A percentile compares a stretch with the other conserved stretches of the same genome.
phyloP scores from a whole-genome alignment of 768 basidiomycete species.

The Tylopilus plumbeoviolaceoides region DNA sequence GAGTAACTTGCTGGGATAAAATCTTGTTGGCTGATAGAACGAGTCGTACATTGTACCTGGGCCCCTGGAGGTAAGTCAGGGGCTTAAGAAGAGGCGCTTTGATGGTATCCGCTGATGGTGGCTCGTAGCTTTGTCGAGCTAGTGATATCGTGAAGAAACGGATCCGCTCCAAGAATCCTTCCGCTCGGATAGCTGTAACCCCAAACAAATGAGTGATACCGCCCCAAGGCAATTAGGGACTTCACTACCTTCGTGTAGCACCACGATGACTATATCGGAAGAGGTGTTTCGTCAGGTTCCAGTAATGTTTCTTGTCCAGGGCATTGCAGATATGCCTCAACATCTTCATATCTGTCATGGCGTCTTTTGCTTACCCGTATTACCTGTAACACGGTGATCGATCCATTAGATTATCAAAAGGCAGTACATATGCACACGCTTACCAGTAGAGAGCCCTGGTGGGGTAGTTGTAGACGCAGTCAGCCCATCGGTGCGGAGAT shows the following conservation, averaged over 20 bases:
- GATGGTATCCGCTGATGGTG: background rate
- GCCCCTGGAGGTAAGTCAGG: background rate
- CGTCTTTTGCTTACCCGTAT: conserved; percentile 20
- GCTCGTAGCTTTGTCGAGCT: background rate
- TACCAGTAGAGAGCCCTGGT: too few relatives aligned
- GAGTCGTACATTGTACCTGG: background rate
- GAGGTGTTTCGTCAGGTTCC: too few relatives aligned
- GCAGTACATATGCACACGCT: background rate
- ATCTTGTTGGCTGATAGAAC: background rate
- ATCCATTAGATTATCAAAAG: conserved; percentile 1
- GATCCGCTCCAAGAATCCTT: conserved; percentile 29
- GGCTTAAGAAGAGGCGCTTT: background rate
- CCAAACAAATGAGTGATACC: too few relatives aligned
- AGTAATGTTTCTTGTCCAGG: too few relatives aligned
- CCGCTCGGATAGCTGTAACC: too few relatives aligned
- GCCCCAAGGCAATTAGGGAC: background rate
- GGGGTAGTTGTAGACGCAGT: conserved; percentile 29
- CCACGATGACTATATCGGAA: conserved; percentile 41
- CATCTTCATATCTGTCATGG: conserved; percentile 20
- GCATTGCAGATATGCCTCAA: too few relatives aligned
- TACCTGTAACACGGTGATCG: conserved; percentile 12
- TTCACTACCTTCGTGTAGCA: conserved; percentile 20
- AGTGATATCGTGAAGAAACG: conserved; percentile 26
- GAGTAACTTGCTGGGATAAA: conserved; percentile 18
- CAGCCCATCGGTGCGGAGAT: conserved; percentile 25